phyloP scores from a whole-genome alignment of 139 green algal species.

The Ulvella scutata region DNA sequence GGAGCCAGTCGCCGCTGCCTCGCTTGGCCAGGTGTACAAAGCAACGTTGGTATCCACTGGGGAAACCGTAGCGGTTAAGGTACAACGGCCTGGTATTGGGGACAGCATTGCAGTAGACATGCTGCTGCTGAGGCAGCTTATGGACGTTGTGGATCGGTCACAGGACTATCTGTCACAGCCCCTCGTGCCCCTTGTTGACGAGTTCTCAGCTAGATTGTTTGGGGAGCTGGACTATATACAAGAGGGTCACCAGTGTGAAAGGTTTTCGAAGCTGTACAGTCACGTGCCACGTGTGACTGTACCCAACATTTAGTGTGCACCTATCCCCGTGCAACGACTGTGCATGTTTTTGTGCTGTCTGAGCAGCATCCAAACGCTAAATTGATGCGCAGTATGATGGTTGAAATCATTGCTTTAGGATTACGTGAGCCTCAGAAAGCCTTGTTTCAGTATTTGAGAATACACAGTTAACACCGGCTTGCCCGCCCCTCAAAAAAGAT shows the following conservation, averaged over 20 bases:
- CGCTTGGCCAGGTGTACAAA: constrained; percentile 78
- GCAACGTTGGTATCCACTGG: constrained; percentile 49
- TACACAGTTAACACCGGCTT: constrained; percentile 16
- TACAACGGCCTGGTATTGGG: constrained; percentile 84
- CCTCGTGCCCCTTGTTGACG: constrained; percentile 83
- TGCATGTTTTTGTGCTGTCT: no score
- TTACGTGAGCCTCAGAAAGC: neutral
- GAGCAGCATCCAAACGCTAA: no score
- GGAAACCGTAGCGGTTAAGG: constrained; percentile 84
- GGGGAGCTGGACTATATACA: constrained; percentile 88
- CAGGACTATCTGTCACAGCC: constrained; percentile 38
- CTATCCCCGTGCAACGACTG: no score
- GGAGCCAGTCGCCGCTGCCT: constrained; percentile 67
- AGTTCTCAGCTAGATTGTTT: constrained; percentile 88
- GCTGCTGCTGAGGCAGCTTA: constrained; percentile 72
- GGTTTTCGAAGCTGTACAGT: constrained; percentile 64
- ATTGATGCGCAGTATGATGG: no score
- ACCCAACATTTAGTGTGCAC: constrained; percentile 50
- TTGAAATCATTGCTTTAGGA: neutral
- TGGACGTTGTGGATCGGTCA: constrained; percentile 45
- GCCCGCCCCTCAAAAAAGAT: no score
- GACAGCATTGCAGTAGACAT: constrained; percentile 86
- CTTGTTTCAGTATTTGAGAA: constrained; percentile 13
- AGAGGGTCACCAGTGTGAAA: constrained; percentile 79
- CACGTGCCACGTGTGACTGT: constrained; percentile 48